Evolutionary conservation across 2,329 filamentous ascomycete genomes (phyloP).

Genomic region (Venturia aucupariae): DNA sequence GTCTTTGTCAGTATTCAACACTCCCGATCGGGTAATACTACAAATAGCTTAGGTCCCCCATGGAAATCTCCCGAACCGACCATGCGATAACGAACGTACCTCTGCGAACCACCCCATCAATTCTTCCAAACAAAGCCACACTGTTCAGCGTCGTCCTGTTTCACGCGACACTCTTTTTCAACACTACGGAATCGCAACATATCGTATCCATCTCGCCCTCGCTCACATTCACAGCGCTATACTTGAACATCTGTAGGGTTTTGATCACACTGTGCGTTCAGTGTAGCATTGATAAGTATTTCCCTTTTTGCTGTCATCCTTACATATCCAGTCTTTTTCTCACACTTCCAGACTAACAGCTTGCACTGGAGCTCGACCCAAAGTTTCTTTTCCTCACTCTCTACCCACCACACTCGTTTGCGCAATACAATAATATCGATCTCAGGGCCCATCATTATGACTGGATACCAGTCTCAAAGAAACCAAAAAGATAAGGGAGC

Average conservation of each 20-base stretch:
- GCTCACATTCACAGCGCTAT: neutral
- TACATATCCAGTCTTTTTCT: neutral
- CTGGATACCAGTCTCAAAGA: neutral
- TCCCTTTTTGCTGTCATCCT: neutral
- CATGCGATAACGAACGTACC: neutral
- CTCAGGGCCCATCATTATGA: neutral
- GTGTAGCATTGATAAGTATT: conserved; percentile 6
- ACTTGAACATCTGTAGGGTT: neutral
- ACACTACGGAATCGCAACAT: neutral
- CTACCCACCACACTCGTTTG: neutral
- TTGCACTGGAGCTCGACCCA: neutral
- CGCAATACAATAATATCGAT: conserved; percentile 5
- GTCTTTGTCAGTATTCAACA: conserved; percentile 1
- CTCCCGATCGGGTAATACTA: conserved; percentile 5
- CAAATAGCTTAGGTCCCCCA: neutral
- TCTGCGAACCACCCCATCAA: neutral
- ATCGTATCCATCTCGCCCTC: neutral
- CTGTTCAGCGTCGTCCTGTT: neutral
- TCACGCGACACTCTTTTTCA: neutral
- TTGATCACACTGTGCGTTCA: neutral
- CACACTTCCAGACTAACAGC: neutral
- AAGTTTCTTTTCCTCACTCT: neutral
- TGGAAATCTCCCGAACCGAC: neutral
- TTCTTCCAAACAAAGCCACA: neutral
- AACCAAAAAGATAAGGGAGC: neutral